Evolutionary conservation across 2,329 filamentous ascomycete genomes (phyloP).

Genomic region (Exophiala calicioides): DNA sequence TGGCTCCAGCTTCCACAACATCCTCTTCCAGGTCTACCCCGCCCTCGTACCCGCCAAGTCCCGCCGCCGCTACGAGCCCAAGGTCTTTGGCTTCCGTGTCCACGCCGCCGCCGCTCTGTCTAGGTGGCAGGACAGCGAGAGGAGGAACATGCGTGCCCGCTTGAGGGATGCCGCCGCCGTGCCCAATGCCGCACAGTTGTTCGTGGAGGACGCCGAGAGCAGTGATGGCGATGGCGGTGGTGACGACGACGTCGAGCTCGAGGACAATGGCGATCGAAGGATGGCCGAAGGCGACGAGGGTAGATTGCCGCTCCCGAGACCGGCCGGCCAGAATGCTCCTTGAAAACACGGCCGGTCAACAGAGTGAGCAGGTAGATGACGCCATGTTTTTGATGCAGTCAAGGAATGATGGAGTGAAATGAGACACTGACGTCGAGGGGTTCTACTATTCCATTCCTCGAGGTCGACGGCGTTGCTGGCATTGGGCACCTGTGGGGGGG

Average conservation of each 20-base stretch:
- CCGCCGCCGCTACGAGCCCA: constrained; percentile 80
- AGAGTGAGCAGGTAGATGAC: no score
- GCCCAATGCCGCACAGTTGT: constrained; percentile 23
- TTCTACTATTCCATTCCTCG: no score
- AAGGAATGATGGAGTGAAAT: no score
- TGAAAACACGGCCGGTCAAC: no score
- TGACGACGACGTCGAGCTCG: constrained; percentile 12
- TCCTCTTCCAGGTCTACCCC: constrained; percentile 97
- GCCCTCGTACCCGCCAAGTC: constrained; percentile 84
- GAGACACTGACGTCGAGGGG: no score
- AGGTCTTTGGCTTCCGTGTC: constrained; percentile 93
- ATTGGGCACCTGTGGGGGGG: no score
- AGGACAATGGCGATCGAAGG: constrained; percentile 13
- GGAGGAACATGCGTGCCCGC: constrained; percentile 78
- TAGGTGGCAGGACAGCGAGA: constrained; percentile 82
- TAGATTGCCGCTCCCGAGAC: background rate
- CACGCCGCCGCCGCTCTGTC: constrained; percentile 85
- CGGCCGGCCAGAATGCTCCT: background rate
- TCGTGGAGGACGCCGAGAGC: constrained; percentile 30
- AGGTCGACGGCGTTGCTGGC: no score
- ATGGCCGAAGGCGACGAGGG: constrained; percentile 1
- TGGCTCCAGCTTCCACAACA: constrained; percentile 97
- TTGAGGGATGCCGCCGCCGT: constrained; percentile 70
- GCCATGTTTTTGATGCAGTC: no score
- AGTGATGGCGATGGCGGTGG: constrained; percentile 29